Conservation (phyloP, 2,329 filamentous ascomycete genomes). For the Zalaria sp. region DNA sequence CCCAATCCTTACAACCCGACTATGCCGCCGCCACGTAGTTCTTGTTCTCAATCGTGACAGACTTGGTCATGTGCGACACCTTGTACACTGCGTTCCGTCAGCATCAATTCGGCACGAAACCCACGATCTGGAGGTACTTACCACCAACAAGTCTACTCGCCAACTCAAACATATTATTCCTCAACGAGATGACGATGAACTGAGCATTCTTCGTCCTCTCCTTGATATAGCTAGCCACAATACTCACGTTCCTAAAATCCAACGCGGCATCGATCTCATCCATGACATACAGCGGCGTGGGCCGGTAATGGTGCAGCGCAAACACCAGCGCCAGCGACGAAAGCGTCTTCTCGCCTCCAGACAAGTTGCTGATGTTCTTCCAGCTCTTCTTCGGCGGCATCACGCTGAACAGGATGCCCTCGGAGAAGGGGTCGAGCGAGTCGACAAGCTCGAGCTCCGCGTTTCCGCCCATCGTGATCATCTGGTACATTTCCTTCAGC, state of each 20-base stretch:
- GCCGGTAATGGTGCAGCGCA: constrained; percentile 94
- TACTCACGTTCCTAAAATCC: constrained; percentile 96
- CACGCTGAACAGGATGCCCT: constrained; percentile 92
- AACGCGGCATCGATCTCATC: constrained; percentile 97
- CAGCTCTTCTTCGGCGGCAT: constrained; percentile 99
- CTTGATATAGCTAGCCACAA: constrained; percentile 98
- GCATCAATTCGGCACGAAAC: constrained; percentile 9
- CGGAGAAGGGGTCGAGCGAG: constrained; percentile 87
- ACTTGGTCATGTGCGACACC: constrained; percentile 30
- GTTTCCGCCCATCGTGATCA: constrained; percentile 99
- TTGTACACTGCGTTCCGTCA: constrained; percentile 7
- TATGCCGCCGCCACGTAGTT: constrained; percentile 24
- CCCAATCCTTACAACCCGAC: neutral
- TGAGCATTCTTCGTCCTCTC: constrained; percentile 98
- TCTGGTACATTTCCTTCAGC: constrained; percentile 99
- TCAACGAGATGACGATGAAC: constrained; percentile 93
- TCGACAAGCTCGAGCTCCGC: constrained; percentile 95
- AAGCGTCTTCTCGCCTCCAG: constrained; percentile 93
- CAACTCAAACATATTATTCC: constrained; percentile 99
- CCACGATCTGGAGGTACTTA: constrained; percentile 93
- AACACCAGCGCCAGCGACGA: constrained; percentile 92
- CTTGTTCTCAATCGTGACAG: constrained; percentile 37
- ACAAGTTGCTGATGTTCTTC: constrained; percentile 97
- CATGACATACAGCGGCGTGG: constrained; percentile 97
- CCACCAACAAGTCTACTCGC: constrained; percentile 90